Percentiles rank a stretch among this genome's conserved stretches.
phyloP scores from a whole-genome alignment of 2,329 filamentous ascomycete species.

The Fusarium pseudograminearum region DNA sequence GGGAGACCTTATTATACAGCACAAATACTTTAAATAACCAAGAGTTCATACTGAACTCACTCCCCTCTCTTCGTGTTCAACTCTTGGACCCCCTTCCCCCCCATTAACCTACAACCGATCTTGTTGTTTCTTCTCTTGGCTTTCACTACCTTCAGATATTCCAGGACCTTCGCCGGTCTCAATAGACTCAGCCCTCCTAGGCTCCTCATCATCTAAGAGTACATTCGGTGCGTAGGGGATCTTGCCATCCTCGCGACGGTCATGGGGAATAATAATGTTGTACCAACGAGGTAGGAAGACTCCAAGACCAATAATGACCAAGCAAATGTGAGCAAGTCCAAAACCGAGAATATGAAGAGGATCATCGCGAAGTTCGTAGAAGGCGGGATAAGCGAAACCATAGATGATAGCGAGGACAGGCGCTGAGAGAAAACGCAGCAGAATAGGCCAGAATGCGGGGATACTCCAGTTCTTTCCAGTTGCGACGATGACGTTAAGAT shows the following conservation, averaged over 20 bases:
- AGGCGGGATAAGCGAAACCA: slow-evolving; percentile 64
- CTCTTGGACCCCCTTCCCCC: not conserved
- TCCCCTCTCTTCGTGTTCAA: not conserved
- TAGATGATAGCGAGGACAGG: slow-evolving; percentile 65
- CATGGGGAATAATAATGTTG: slow-evolving; percentile 62
- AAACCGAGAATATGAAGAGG: slow-evolving; percentile 65
- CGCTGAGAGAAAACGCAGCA: slow-evolving; percentile 63
- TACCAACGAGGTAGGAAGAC: slow-evolving; percentile 67
- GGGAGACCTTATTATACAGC: not conserved
- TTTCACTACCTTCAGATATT: slow-evolving; percentile 17
- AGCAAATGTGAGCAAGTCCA: slow-evolving; percentile 58
- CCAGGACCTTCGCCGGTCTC: slow-evolving; percentile 26
- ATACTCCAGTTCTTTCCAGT: slow-evolving; percentile 68
- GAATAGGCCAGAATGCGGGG: slow-evolving; percentile 62
- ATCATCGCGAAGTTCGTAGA: slow-evolving; percentile 61
- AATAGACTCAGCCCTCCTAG: slow-evolving; percentile 29
- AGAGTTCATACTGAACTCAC: not conserved
- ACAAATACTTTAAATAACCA: not conserved
- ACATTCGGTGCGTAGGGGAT: slow-evolving; percentile 45
- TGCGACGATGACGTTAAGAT: slow-evolving; percentile 67
- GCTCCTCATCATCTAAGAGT: slow-evolving; percentile 31
- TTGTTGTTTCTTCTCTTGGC: slow-evolving; percentile 27
- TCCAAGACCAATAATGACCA: slow-evolving; percentile 61
- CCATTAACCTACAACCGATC: not conserved
- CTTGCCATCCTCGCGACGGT: slow-evolving; percentile 60